Evolutionary conservation across 2,329 filamentous ascomycete genomes (phyloP).

Genomic region (Colletotrichum godetiae): DNA sequence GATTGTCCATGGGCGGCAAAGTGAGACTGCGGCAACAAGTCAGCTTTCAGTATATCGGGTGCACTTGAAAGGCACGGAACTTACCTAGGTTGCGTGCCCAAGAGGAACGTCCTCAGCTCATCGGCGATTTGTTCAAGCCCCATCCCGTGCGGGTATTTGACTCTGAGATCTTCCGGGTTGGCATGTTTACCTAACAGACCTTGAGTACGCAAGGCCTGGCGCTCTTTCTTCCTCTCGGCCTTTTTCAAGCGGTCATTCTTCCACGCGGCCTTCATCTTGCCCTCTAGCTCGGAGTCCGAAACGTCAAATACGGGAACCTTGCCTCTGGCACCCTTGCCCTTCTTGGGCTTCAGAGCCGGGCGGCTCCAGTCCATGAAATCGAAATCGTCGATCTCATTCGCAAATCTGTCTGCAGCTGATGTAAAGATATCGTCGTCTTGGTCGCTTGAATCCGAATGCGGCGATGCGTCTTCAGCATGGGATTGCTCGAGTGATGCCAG

Average conservation of each 20-base stretch:
- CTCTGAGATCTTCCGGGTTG: conserved; percentile 68
- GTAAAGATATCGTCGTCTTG: conserved; percentile 28
- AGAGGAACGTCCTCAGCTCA: conserved; percentile 79
- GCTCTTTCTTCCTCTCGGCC: conserved; percentile 74
- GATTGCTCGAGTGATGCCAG: conserved; percentile 3
- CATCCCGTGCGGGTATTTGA: conserved; percentile 81
- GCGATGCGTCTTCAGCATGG: background rate
- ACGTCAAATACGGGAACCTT: conserved; percentile 64
- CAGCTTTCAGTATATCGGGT: background rate
- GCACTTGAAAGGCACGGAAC: background rate
- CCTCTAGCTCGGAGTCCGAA: conserved; percentile 75
- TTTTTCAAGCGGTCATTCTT: conserved; percentile 78
- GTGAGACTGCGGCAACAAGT: conserved; percentile 63
- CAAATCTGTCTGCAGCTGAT: conserved; percentile 13
- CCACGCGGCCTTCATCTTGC: conserved; percentile 68
- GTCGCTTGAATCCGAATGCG: background rate
- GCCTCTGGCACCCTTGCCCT: conserved; percentile 70
- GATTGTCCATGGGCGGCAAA: conserved; percentile 86
- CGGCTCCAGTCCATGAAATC: conserved; percentile 88
- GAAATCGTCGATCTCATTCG: conserved; percentile 70
- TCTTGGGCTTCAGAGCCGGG: conserved; percentile 71
- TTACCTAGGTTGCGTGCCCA: conserved; percentile 53
- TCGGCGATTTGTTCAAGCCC: conserved; percentile 75
- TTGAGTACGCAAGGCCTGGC: conserved; percentile 74
- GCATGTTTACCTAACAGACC: conserved; percentile 72